phyloP scores from a whole-genome alignment of 345 rosid species.

The Citrus inodora region DNA sequence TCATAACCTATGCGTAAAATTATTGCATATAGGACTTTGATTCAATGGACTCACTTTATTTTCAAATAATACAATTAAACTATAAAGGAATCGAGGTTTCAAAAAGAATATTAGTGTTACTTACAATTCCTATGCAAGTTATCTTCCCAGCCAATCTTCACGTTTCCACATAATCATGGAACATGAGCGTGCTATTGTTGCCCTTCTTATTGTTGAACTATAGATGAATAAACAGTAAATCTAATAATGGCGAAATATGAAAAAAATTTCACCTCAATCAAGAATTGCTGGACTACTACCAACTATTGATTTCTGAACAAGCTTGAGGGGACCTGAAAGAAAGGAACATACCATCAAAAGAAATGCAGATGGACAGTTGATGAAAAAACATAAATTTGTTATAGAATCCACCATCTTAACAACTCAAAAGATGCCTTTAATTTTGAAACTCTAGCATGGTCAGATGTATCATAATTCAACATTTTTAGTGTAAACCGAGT shows the following conservation, averaged over 20 bases:
- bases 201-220: neutral
- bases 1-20: neutral
- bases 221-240: constrained; percentile 7
- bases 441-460: neutral
- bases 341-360: neutral
- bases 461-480: neutral
- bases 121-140: neutral
- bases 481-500: neutral
- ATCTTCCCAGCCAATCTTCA: neutral
- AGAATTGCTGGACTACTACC: neutral
- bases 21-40: neutral
- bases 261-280: neutral
- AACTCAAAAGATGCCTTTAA: neutral
- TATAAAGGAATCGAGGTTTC: neutral
- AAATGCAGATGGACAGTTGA: neutral
- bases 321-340: constrained; percentile 56
- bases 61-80: neutral
- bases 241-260: neutral
- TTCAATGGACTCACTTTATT: neutral
- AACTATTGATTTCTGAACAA: constrained; percentile 39
- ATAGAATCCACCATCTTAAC: neutral
- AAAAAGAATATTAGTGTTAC: neutral
- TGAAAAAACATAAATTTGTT: neutral
- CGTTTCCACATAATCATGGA: neutral
- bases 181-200: neutral